These are phyloP conservation scores for Penicillium cosmopolitanum DNA, from an alignment of 495 filamentous ascomycete species.

Conservation along the genomic window DNA sequence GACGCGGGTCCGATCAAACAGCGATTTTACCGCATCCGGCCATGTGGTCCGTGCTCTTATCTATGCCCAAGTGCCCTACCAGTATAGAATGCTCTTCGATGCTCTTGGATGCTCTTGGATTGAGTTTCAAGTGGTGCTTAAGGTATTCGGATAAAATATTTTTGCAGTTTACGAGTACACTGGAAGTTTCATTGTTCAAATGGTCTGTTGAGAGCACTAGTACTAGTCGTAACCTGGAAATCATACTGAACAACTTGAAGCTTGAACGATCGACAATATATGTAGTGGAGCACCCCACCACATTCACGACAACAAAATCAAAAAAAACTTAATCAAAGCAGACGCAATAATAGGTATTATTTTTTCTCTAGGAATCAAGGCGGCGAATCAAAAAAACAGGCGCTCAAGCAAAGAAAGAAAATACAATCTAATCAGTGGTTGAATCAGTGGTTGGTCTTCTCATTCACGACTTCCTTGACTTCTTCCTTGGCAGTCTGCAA, in stretches of 20 bases:
- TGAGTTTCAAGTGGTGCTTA: no score
- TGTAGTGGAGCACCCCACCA: neutral
- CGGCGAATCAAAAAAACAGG: slow-evolving; percentile 12
- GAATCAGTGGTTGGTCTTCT: slow-evolving; percentile 58
- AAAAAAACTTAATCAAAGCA: neutral
- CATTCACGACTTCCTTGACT: slow-evolving; percentile 57
- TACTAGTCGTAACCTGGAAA: neutral
- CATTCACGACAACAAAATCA: neutral
- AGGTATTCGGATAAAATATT: no score
- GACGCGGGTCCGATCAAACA: slow-evolving; percentile 23
- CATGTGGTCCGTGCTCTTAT: slow-evolving; percentile 32
- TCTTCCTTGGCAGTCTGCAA: slow-evolving; percentile 65
- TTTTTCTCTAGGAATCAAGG: slow-evolving; percentile 29
- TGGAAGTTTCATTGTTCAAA: no score
- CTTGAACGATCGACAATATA: neutral
- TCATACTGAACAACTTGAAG: neutral
- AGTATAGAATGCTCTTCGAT: no score
- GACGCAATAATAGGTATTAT: slow-evolving; percentile 24
- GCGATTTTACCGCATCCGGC: slow-evolving; percentile 23
- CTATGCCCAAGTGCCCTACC: no score
- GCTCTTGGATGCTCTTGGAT: no score
- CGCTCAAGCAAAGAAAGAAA: slow-evolving; percentile 9
- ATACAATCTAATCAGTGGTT: slow-evolving; percentile 26
- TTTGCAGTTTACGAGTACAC: no score
- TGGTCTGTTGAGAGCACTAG: no score